Base-by-base conservation (phyloP, 352 stramenopile species). In the Globisporangium echinulatum region DNA sequence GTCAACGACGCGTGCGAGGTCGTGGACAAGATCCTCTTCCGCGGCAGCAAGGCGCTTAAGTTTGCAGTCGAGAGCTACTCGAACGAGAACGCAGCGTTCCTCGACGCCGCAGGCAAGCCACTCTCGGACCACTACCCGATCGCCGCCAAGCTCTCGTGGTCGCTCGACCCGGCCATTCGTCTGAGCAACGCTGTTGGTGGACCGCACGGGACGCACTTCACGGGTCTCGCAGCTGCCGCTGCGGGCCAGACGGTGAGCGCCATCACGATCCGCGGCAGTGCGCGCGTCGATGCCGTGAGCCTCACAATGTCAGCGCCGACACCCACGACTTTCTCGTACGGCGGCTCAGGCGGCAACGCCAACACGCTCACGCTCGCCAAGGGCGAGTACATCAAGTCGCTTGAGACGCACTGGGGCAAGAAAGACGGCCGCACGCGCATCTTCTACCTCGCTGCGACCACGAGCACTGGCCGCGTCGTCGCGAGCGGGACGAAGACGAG, bases 1-100 rank as follows among this genome's bases (percentile, higher is more conserved):
- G 72, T 75, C 50, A 72, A 65, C 14, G 68, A 79, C 53, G 56
- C 66, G 46, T 85, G 75, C 49, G 75, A 85, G 43, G 72, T 82
- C 54, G 75, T 85, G 13, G 75, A 82, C 70, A 85, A 85, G 68
- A 79, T 85, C 63, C 67, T 85, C 58, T 85, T 72, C 63, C 75
- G 75, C 17, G 65, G 75, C 53, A 79, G 74, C 66, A 79, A 85
- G 51, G 62, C 70, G 46, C 63, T 82, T 48, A 71, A 55, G 8
- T 64, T 82, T 56, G 74, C 60, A 11, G 60, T 79, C 7, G 65
- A 79, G 33, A 71, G 68, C 65, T 79, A 65, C 65, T 66, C 60
- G 54, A 82, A 76, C 50, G 71, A 85, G 56, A 74, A 75, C 48
- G 59, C 68, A 5, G 61, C 57, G 7, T 85, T 85, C 46, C 50